Conservation (phyloP, 2,329 filamentous ascomycete genomes). For the Zymoseptoria tritici region DNA sequence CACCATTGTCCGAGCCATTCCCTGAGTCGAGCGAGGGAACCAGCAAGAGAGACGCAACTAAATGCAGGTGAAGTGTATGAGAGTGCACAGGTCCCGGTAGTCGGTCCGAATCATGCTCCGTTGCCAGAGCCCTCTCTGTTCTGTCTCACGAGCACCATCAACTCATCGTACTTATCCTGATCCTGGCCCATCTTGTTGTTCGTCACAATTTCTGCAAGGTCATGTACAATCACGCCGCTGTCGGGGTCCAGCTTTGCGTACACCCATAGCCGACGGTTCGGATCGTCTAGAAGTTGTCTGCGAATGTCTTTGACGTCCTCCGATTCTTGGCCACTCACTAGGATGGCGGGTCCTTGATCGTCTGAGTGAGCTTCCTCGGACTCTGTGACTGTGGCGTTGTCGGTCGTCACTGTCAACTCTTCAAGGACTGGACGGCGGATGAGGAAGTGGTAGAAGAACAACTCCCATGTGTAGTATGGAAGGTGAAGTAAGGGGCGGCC, state of each 20-base stretch:
- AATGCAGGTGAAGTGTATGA: too few species aligned
- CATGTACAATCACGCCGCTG: background rate
- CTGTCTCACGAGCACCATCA: background rate
- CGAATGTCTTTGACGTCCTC: background rate
- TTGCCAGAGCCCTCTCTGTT: background rate
- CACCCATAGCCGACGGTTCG: background rate
- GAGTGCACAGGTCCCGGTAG: too few species aligned
- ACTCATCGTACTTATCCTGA: background rate
- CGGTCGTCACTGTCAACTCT: background rate
- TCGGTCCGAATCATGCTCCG: too few species aligned
- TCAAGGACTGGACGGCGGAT: background rate
- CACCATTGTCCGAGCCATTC: too few species aligned
- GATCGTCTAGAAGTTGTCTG: background rate
- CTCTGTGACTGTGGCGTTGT: background rate
- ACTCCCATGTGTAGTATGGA: background rate
- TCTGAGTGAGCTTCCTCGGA: background rate
- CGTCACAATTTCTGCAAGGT: background rate
- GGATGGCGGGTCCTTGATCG: background rate
- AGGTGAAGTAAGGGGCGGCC: background rate
- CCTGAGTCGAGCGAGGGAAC: too few species aligned
- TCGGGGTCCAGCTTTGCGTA: background rate
- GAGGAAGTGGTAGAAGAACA: background rate
- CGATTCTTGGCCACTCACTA: background rate
- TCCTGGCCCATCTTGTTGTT: background rate
- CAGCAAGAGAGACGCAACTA: too few species aligned